Base-by-base conservation (phyloP, 1,284 basidiomycete species). In the Moniliella sp. region DNA sequence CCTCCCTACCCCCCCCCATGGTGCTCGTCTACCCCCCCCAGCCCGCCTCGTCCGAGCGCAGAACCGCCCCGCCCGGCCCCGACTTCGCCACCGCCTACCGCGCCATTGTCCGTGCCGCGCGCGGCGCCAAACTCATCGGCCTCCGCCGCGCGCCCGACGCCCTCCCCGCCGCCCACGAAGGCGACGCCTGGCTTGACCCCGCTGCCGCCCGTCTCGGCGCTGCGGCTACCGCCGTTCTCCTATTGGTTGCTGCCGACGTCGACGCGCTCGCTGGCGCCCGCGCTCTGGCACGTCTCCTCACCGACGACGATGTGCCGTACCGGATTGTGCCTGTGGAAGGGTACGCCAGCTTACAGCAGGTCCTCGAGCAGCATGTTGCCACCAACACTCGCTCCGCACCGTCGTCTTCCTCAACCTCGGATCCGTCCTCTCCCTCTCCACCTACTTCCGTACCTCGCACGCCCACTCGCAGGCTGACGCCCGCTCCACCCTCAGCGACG, bases 351-450 rank as follows among this genome's bases (percentile, higher is more conserved):
- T 64, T 91, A 5, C 71, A 76, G 40, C 59, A 60, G 5, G 67
- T 76, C 48, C 67, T 69, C 5, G 21, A 27, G 33, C 69, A 75
- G 31, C 75, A 80, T 42, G 69, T 84, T 15, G 64, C n/a, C 21
- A 14, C 27, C 13, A 39, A 33, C 15, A n/a, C 2, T 59, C 94
- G 79, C 68, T 97, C 15, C 80, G 82, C 49, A 82, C 82, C 0
- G 69, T 99, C 30, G 73, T 99, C 32, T 69, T 97, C 27, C 62
- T 99, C 30, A 93, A 93, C 46, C 78, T 99, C 62, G 91, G 91
- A 26, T 75, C 76, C 1, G 73, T 88, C 31, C 69, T 84, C 19
- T 79, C 88, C 42, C 67, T 97, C 4, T 71, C 79, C 1, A 46
- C 60, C n/a, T 65, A 64, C 43, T 66, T 68, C 37, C 9, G 26